Evolutionary conservation across 2,329 filamentous ascomycete species (phyloP), one percentile per base, ranked within the genome.

Genomic region (Trichoderma atrobrunneum): DNA sequence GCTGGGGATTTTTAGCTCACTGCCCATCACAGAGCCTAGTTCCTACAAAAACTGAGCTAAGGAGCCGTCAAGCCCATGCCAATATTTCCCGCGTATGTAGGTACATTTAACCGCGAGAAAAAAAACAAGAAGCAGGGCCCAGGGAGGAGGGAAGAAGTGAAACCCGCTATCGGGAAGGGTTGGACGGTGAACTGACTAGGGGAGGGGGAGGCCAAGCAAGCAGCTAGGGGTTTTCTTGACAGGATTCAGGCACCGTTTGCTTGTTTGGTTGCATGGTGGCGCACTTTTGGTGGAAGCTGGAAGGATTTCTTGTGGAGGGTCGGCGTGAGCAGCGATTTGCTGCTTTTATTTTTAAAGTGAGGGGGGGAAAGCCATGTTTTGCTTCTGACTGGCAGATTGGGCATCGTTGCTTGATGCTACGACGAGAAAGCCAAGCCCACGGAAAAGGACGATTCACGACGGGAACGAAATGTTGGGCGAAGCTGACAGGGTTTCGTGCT

Each of bases 31-130:
- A 59, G 54, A 12, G 14, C 26, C 51, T 30, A 59, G 64, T 59
- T 30, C 39, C 18, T 34, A 30, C 30, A 21, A 59, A 66, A n/a
- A 39, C 24, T 28, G n/a, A 59, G 34, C 64, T 68, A 68, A 43
- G 39, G 57, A 34, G 18, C 26, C 24, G 24, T 43, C 34, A n/a
- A 60, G 57, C 26, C 34, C 36, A 34, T 30, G 34, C 59, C 24
- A 39, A 61, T 36, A 24, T 61, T 61, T 61, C 66, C 56, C 36
- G 54, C 36, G 66, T 30, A 48, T 24, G 56, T 5, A 60, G 30
- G n/a, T n/a, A 61, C 28, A 36, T 69, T 69, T 69, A 69, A 61
- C 66, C 66, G 66, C 66, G 56, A 56, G 18, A 7, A 24, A 56
- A 56, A n/a, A 28, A 39, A n/a, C n/a, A 7, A 43, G 39, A 43